Evolutionary conservation across 352 stramenopile species (phyloP).

Genomic region (Phytophthora ohioensis): DNA sequence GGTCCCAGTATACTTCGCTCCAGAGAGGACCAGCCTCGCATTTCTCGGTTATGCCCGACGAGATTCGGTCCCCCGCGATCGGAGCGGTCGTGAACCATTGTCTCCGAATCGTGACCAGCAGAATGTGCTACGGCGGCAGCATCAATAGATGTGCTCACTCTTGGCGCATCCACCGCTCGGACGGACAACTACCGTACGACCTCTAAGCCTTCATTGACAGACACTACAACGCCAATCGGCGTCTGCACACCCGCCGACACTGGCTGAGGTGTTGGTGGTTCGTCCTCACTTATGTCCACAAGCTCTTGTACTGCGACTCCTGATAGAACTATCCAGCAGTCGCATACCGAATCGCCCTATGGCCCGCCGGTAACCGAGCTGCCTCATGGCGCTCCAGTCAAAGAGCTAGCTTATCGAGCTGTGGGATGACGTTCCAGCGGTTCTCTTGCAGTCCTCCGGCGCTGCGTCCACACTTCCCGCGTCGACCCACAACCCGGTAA

Average conservation of each 20-base stretch:
- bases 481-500: no score
- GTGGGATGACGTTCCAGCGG: no score
- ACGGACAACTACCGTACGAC: background rate
- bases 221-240: background rate
- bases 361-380: background rate
- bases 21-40: background rate
- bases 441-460: background rate
- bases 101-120: conserved; percentile 5
- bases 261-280: conserved; percentile 13
- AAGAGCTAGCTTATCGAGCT: no score
- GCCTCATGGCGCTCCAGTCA: background rate
- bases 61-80: conserved; percentile 4
- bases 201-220: conserved; percentile 9
- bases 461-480: background rate
- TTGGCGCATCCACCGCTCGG: conserved; percentile 1
- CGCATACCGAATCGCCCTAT: background rate
- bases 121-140: conserved; percentile 20
- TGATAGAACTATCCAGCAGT: no score
- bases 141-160: background rate
- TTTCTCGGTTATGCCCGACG: conserved; percentile 1
- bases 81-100: conserved; percentile 1
- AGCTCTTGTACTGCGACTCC: background rate
- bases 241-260: background rate
- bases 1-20: no score
- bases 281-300: conserved; percentile 14